Base-by-base conservation (phyloP, 1,284 basidiomycete genomes). In the Trametes hirsuta region DNA sequence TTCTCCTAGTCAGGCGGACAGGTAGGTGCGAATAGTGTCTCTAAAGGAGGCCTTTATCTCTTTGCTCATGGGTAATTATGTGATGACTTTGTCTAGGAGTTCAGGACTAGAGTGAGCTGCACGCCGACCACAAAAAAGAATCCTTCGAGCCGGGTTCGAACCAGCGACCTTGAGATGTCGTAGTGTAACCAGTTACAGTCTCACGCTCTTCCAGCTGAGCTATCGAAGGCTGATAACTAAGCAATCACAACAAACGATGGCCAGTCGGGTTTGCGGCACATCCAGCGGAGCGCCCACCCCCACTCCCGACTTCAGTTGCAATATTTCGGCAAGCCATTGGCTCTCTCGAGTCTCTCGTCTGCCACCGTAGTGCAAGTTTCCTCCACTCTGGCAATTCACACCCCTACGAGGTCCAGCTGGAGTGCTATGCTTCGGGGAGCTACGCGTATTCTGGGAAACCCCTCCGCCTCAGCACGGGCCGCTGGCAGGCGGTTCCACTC, bases 401-500 rank as follows among this genome's bases (percentile, higher is more conserved):
- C 18, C 18, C 18, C 18, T 18, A 18, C 18, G 18, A 18, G 18
- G 18, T 18, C 18, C 18, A 18, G 18, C 21, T 6, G 3, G 12
- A 6, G 18, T 18, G 10, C 36, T n/a, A 65, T 64, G 65, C 40
- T 66, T 24, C 49, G 63, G 52, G 49, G 65, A 35, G 48, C 66
- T 15, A 10, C 55, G 35, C 58, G 62, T 39, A 34, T 48, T 10
- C 36, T 61, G 22, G 56, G 42, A 14, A 15, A 53, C 11, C 21
- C 22, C 6, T 6, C 57, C 9, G 49, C 35, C 4, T 49, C 53
- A 6, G 18, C 35, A 36, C 55, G 52, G 22, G 39, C 37, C 36
- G 55, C 53, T 22, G 56, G 59, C 45, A 62, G 64, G 1, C 46
- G 55, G 50, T 21, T 66, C 2, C 63, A 62, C 49, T 66, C 61